A percentile compares a stretch with the other conserved stretches of the same genome.
phyloP scores from a whole-genome alignment of 768 basidiomycete genomes.

The Boletus reticuloceps region DNA sequence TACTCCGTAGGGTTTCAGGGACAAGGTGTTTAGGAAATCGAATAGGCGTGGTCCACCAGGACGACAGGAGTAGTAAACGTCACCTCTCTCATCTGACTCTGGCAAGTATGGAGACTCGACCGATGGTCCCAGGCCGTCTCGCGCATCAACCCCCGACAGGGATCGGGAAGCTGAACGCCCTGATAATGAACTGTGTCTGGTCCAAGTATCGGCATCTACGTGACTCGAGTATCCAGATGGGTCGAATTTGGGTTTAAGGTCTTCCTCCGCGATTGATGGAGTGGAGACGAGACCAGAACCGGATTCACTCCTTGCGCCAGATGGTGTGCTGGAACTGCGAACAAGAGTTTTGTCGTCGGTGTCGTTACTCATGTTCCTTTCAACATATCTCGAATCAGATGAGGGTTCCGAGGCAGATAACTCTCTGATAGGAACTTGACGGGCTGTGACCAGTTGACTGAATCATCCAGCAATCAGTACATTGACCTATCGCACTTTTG shows the following conservation, averaged over 20 bases:
- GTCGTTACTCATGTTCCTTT: neutral
- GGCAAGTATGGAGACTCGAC: slow-evolving; percentile 49
- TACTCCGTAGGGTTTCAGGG: slow-evolving; percentile 61
- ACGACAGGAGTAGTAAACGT: slow-evolving; percentile 59
- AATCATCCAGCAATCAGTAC: neutral
- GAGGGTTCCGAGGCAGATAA: slow-evolving; percentile 3
- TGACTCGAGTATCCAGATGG: neutral
- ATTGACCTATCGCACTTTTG: neutral
- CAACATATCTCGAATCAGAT: neutral
- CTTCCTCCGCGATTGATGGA: slow-evolving; percentile 16
- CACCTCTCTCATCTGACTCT: slow-evolving; percentile 44
- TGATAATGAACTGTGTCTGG: slow-evolving; percentile 5
- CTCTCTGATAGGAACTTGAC: neutral
- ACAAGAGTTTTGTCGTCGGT: slow-evolving; percentile 1
- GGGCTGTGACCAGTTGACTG: slow-evolving; percentile 3
- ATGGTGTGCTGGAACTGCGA: slow-evolving; percentile 13
- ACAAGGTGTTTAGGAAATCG: slow-evolving; percentile 59
- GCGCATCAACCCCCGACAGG: slow-evolving; percentile 28
- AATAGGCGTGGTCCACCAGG: slow-evolving; percentile 63
- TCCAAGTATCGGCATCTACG: neutral
- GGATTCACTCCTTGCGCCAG: slow-evolving; percentile 6
- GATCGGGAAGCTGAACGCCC: slow-evolving; percentile 12
- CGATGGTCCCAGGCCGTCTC: slow-evolving; percentile 51
- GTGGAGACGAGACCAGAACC: slow-evolving; percentile 1
- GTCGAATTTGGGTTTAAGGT: slow-evolving; percentile 22